Conservation (phyloP, 352 stramenopile species). For the Aphanomyces cochlioides region DNA sequence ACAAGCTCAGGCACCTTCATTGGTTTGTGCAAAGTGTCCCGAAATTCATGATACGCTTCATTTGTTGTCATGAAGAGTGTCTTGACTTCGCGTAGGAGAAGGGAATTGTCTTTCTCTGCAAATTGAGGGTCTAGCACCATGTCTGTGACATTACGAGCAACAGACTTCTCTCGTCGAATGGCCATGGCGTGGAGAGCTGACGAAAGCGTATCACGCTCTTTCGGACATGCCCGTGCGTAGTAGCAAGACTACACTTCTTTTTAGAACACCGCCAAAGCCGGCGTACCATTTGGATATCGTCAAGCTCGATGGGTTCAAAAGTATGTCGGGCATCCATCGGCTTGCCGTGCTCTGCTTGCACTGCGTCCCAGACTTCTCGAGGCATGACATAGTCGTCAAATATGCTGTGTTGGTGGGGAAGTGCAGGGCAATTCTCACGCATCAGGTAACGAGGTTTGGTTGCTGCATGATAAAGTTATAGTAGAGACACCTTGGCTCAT, state of each 20-base stretch:
- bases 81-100: constrained; percentile 60
- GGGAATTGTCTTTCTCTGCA: constrained; percentile 43
- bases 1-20: constrained; percentile 63
- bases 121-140: constrained; percentile 63
- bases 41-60: constrained; percentile 58
- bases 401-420: constrained; percentile 26
- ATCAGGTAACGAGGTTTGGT: constrained; percentile 70
- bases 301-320: constrained; percentile 5
- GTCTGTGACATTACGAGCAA: constrained; percentile 47
- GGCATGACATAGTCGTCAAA: constrained; percentile 30
- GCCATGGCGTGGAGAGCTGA: constrained; percentile 61
- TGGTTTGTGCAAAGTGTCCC: constrained; percentile 49
- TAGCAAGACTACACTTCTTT: constrained; percentile 2
- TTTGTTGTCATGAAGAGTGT: constrained; percentile 65
- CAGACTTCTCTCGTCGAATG: constrained; percentile 44
- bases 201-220: constrained; percentile 64
- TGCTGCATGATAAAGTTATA: constrained; percentile 10
- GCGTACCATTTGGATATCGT: constrained; percentile 21
- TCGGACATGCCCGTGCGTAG: constrained; percentile 49
- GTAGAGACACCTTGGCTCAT: too few species aligned
- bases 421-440: constrained; percentile 40
- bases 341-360: not conserved
- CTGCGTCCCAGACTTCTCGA: constrained; percentile 24
- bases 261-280: not conserved
- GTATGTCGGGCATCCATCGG: not conserved